Conservation (phyloP, 2,329 filamentous ascomycete species). For the Aspergillus clavatus region DNA sequence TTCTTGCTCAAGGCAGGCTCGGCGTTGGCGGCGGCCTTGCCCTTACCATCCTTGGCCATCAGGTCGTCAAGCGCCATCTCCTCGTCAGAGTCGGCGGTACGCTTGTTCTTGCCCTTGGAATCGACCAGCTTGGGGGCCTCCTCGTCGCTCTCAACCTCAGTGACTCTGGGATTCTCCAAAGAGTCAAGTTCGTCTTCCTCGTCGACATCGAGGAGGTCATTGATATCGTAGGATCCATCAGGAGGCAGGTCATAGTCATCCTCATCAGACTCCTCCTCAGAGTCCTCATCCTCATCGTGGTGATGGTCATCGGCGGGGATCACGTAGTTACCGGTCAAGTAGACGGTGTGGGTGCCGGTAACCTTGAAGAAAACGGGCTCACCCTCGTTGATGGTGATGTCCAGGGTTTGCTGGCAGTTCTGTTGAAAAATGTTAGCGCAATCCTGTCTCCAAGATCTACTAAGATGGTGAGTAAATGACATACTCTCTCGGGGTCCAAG, state of each 20-base stretch:
- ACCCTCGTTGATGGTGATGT: conserved; percentile 83
- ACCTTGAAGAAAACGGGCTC: conserved; percentile 93
- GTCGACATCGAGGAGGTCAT: conserved; percentile 49
- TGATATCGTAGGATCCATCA: conserved; percentile 56
- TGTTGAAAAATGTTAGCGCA: conserved; percentile 37
- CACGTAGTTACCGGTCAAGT: conserved; percentile 94
- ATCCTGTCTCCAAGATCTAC: not conserved
- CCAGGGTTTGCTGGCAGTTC: conserved; percentile 92
- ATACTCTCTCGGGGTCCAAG: conserved; percentile 84
- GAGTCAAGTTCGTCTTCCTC: conserved; percentile 74
- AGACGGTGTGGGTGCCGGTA: conserved; percentile 81
- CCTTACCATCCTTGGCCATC: conserved; percentile 67
- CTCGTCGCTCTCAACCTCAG: conserved; percentile 75
- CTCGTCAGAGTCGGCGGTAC: conserved; percentile 64
- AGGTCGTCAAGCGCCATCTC: conserved; percentile 68
- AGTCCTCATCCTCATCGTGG: conserved; percentile 42
- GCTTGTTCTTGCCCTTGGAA: conserved; percentile 80
- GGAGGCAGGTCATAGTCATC: conserved; percentile 77
- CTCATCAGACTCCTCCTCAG: conserved; percentile 60
- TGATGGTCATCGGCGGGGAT: conserved; percentile 58
- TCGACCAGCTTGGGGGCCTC: conserved; percentile 52
- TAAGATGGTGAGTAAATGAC: conserved; percentile 21
- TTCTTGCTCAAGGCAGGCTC: conserved; percentile 87
- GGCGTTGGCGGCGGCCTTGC: conserved; percentile 49
- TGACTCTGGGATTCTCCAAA: conserved; percentile 73